Evolutionary conservation across 164 flowering plant species (phyloP).

Genomic region (Chloranthus sessilifolius): DNA sequence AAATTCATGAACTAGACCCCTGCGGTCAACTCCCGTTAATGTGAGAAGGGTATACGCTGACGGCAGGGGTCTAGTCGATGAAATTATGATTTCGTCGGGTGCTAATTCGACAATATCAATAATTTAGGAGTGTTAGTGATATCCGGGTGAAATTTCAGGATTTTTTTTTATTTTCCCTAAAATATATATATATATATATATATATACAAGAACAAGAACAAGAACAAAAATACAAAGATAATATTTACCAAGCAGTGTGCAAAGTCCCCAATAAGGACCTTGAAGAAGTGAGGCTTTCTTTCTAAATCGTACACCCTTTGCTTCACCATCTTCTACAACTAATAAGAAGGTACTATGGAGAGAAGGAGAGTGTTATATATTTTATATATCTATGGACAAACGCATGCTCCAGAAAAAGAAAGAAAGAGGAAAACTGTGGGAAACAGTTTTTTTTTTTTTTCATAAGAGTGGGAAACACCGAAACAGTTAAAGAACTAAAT

Average conservation of each 20-base stretch:
- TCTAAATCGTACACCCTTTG: background rate
- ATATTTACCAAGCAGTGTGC: background rate
- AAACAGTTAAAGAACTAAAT: too few species aligned
- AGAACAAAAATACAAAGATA: background rate
- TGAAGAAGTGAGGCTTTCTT: constrained; percentile 6
- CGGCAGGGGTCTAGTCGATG: too few species aligned
- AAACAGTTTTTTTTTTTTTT: background rate
- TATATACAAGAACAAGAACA: background rate
- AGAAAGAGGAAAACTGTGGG: background rate
- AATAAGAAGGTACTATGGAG: background rate
- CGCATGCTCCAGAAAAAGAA: background rate
- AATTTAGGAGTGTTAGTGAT: too few species aligned
- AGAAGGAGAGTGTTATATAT: too few species aligned
- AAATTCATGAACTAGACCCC: background rate
- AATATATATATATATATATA: too few species aligned
- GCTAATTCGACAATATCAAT: too few species aligned
- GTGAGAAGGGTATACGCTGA: background rate
- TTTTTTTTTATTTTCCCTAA: background rate
- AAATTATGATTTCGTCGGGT: too few species aligned
- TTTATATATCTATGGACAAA: too few species aligned
- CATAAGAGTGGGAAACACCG: too few species aligned
- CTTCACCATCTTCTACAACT: constrained; percentile 2
- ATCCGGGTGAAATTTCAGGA: background rate
- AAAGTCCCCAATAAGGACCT: background rate
- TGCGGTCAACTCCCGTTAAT: too few species aligned